Evolutionary conservation across 2,329 filamentous ascomycete genomes (phyloP).

Genomic region (Rutstroemia sydowiana): DNA sequence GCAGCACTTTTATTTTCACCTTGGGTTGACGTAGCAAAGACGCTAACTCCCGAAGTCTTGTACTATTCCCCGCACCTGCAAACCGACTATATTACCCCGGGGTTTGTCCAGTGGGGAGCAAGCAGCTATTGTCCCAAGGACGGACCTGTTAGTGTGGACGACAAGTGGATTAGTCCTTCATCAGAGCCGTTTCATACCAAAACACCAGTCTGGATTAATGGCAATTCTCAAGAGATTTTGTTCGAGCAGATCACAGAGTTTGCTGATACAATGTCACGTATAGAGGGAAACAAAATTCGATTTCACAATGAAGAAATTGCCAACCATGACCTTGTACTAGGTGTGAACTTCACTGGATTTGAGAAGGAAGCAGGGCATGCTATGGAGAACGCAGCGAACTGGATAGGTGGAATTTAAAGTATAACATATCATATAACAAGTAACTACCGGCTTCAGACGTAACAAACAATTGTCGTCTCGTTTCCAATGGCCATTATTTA

Average conservation of each 20-base stretch:
- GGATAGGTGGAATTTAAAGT: too few species aligned
- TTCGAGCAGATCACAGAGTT: constrained; percentile 34
- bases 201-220: constrained; percentile 35
- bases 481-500: too few species aligned
- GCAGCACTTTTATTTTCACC: constrained; percentile 36
- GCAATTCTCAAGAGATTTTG: constrained; percentile 36
- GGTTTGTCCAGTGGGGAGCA: constrained; percentile 37
- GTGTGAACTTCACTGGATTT: constrained; percentile 36
- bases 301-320: constrained; percentile 35
- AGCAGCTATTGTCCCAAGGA: constrained; percentile 26
- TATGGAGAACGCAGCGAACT: constrained; percentile 10
- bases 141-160: constrained; percentile 14
- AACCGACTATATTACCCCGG: constrained; percentile 35
- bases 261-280: constrained; percentile 30
- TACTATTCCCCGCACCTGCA: constrained; percentile 15
- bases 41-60: constrained; percentile 25
- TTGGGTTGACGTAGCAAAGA: constrained; percentile 32
- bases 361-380: constrained; percentile 28
- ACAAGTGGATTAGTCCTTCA: constrained; percentile 35
- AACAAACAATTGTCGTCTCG: too few species aligned
- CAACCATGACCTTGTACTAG: constrained; percentile 40
- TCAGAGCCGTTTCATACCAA: constrained; percentile 32
- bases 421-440: too few species aligned
- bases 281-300: constrained; percentile 35
- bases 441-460: too few species aligned